These are phyloP conservation scores for Fusarium zealandicum DNA, from an alignment of 2,329 filamentous ascomycete species.

Conservation along the genomic window DNA sequence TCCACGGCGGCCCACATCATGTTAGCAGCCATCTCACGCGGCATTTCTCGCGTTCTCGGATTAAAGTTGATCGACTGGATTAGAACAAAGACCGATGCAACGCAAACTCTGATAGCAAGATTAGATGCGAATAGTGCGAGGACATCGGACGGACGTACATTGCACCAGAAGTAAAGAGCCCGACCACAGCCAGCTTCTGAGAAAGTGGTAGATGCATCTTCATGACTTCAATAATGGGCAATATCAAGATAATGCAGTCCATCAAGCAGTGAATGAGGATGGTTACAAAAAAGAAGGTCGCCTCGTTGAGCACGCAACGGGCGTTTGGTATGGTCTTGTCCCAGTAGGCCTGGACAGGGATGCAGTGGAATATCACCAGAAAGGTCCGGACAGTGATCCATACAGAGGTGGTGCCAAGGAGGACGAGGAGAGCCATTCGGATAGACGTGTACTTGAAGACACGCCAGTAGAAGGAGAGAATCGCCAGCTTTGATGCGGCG, in stretches of 20 bases:
- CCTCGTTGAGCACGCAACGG: constrained; percentile 42
- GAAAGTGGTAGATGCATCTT: constrained; percentile 34
- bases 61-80: constrained; percentile 28
- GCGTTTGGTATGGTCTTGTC: constrained; percentile 35
- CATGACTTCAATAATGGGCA: constrained; percentile 41
- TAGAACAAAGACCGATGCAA: constrained; percentile 37
- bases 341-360: constrained; percentile 47
- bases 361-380: constrained; percentile 46
- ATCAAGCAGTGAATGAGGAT: constrained; percentile 43
- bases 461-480: constrained; percentile 43
- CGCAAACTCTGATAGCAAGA: constrained; percentile 33
- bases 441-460: constrained; percentile 40
- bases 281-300: constrained; percentile 45
- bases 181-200: constrained; percentile 38
- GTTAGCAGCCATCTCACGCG: constrained; percentile 34
- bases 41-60: constrained; percentile 24
- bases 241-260: constrained; percentile 41
- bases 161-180: constrained; percentile 40
- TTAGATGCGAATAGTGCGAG: background rate
- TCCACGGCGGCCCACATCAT: constrained; percentile 39
- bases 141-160: constrained; percentile 23
- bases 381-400: constrained; percentile 44
- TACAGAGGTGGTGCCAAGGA: constrained; percentile 28
- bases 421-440: constrained; percentile 36
- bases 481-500: constrained; percentile 39